Percentiles rank a stretch among this genome's conserved stretches.
These are phyloP conservation scores for Porogramme epimiltina DNA, from an alignment of 1,284 basidiomycete species.

Conservation along the genomic window DNA sequence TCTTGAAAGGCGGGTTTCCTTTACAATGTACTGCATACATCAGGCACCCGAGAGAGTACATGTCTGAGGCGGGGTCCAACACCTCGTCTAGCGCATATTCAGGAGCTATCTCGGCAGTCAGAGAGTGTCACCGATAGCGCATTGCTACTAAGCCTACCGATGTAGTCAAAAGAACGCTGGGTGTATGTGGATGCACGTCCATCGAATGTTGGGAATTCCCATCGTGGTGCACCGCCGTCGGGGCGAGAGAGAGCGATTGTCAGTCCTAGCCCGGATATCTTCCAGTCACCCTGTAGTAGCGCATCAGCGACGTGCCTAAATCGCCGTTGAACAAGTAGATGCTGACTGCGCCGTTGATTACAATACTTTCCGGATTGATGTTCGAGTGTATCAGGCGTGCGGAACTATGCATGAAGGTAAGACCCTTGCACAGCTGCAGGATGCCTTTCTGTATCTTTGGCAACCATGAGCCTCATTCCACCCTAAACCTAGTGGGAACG, in stretches of 20 bases:
- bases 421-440: slow-evolving; percentile 90
- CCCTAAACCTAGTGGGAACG: no score
- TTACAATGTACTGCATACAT: slow-evolving; percentile 91
- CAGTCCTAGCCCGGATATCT: slow-evolving; percentile 88
- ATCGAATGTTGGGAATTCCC: slow-evolving; percentile 91
- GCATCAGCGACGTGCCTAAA: background rate
- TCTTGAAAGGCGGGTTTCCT: slow-evolving; percentile 86
- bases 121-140: background rate
- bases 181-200: slow-evolving; percentile 78
- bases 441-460: slow-evolving; percentile 94
- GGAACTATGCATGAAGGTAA: slow-evolving; percentile 91
- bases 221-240: slow-evolving; percentile 77
- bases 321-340: background rate
- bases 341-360: slow-evolving; percentile 85
- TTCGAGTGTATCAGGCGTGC: slow-evolving; percentile 94
- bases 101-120: slow-evolving; percentile 64
- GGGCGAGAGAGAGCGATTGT: slow-evolving; percentile 78
- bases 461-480: background rate
- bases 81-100: slow-evolving; percentile 94
- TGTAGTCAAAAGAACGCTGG: slow-evolving; percentile 94
- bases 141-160: slow-evolving; percentile 56
- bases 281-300: slow-evolving; percentile 89
- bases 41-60: slow-evolving; percentile 93
- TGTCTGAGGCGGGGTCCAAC: slow-evolving; percentile 85
- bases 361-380: slow-evolving; percentile 80